Evolutionary conservation across 805 yeast species (phyloP).

Genomic region (Ogataea saltuana): DNA sequence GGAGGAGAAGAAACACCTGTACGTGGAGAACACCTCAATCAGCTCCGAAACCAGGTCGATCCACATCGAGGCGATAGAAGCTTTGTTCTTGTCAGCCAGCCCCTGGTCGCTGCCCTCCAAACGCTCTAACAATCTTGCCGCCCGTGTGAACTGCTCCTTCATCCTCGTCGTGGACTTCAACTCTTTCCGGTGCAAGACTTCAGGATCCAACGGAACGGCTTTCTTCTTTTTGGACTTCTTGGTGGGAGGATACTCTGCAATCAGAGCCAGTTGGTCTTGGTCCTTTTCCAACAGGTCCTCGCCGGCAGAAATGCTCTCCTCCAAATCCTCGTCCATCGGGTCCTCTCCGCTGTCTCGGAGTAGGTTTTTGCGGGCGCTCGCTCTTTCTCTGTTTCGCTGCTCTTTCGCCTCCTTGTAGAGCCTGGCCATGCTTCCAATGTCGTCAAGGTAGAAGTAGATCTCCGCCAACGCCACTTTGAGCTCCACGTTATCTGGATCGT

Average conservation of each 20-base stretch:
- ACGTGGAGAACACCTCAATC: slow-evolving; percentile 78
- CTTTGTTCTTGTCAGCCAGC: slow-evolving; percentile 39
- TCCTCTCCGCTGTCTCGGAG: slow-evolving; percentile 21
- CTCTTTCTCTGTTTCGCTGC: slow-evolving; percentile 37
- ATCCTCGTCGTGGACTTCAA: slow-evolving; percentile 39
- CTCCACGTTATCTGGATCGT: slow-evolving; percentile 66
- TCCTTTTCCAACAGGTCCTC: slow-evolving; percentile 25
- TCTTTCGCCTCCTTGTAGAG: slow-evolving; percentile 55
- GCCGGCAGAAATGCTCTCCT: slow-evolving; percentile 19
- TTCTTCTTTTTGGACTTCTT: slow-evolving; percentile 26
- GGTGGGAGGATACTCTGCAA: slow-evolving; percentile 33
- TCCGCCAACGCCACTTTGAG: slow-evolving; percentile 80
- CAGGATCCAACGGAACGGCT: slow-evolving; percentile 25
- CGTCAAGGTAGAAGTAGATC: slow-evolving; percentile 66
- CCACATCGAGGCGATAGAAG: slow-evolving; percentile 74
- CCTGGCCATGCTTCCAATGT: slow-evolving; percentile 54
- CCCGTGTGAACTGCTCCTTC: slow-evolving; percentile 46
- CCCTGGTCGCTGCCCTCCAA: slow-evolving; percentile 38
- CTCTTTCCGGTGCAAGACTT: slow-evolving; percentile 33
- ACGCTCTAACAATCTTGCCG: slow-evolving; percentile 51
- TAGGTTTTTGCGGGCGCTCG: slow-evolving; percentile 30
- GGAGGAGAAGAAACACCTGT: slow-evolving; percentile 74
- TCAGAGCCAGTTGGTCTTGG: slow-evolving; percentile 34
- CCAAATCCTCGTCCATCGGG: slow-evolving; percentile 19
- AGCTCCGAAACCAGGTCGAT: slow-evolving; percentile 78